Evolutionary conservation across 345 rosid species (phyloP).

Genomic region (Acer negundo): DNA sequence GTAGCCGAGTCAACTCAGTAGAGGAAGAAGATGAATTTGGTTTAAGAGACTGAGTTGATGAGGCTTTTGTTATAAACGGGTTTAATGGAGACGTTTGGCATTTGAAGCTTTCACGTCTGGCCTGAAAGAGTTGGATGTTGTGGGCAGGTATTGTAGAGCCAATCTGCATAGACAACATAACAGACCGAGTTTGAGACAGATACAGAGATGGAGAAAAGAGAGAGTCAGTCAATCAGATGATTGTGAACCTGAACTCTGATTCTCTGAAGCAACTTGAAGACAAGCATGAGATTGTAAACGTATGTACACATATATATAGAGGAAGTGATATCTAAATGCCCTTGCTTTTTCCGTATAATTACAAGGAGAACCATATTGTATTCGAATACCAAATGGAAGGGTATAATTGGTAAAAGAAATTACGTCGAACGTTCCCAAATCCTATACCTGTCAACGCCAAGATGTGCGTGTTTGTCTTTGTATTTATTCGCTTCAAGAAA

Average conservation of each 20-base stretch:
- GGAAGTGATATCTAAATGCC: not conserved
- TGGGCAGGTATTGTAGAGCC: conserved; percentile 47
- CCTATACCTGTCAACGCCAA: not conserved
- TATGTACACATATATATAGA: not conserved
- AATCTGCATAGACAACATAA: conserved; percentile 44
- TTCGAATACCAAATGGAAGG: not conserved
- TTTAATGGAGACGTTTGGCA: conserved; percentile 54
- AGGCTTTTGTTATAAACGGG: conserved; percentile 20
- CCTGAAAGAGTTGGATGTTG: conserved; percentile 39
- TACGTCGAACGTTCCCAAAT: not conserved
- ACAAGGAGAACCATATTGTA: not conserved
- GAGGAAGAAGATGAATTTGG: conserved; percentile 12
- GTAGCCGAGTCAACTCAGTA: conserved; percentile 38
- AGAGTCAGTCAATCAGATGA: not conserved
- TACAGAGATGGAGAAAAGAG: not conserved
- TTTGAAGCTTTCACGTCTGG: conserved; percentile 49
- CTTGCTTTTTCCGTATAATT: not conserved
- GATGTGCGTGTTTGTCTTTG: not conserved
- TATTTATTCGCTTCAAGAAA: not conserved
- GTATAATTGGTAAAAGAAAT: not conserved
- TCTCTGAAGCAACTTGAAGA: not conserved
- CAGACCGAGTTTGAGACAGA: not conserved
- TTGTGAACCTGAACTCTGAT: too few species aligned
- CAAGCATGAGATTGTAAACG: not conserved
- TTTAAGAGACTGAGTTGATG: conserved; percentile 1